Evolutionary conservation across 345 rosid genomes (phyloP), one percentile per base, ranked within the genome.

Genomic region (Brassica carinata): DNA sequence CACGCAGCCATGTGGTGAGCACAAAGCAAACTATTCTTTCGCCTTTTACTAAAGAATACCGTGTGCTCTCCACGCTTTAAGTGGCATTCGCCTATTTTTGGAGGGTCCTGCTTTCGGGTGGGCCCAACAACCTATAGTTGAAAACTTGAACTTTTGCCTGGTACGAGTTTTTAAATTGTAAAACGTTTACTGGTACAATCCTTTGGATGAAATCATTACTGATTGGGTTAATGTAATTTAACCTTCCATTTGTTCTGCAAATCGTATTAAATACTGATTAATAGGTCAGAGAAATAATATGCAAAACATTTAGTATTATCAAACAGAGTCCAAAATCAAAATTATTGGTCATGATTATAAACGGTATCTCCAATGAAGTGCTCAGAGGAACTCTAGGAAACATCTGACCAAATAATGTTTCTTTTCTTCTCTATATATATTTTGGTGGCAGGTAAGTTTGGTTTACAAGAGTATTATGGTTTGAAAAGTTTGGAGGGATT

Each of bases 1-100:
- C 10, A 78, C 73, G 84, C 72, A 75, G 80, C 77, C 73, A 67
- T 30, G 77, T 48, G 69, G 80, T 75, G 69, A 81, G 73, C 61
- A 63, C 80, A 81, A 33, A 75, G 80, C 80, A 72, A 81, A 81
- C 83, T 75, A 80, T 80, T 79, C 74, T 81, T 81, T 81, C 83
- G 73, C 83, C 83, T 75, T 81, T 81, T 81, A 75, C 83, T 80
- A 80, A 80, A 80, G 80, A 80, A 70, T 75, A 80, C 76, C 72
- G 83, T 80, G 83, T 70, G 62, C 72, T 80, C 83, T 55, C 76
- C 7, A 61, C 68, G 34, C 26, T 23, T n/a, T 5, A 2, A 86
- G 79, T 76, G 81, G 85, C 64, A 79, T 79, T 73, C 73, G 51
- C 77, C 73, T 34, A 81, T 81, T 85, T 85, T 85, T 67, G 84